Conservation (phyloP, 1,284 basidiomycete genomes). For the Ceratobasidium sp. region DNA sequence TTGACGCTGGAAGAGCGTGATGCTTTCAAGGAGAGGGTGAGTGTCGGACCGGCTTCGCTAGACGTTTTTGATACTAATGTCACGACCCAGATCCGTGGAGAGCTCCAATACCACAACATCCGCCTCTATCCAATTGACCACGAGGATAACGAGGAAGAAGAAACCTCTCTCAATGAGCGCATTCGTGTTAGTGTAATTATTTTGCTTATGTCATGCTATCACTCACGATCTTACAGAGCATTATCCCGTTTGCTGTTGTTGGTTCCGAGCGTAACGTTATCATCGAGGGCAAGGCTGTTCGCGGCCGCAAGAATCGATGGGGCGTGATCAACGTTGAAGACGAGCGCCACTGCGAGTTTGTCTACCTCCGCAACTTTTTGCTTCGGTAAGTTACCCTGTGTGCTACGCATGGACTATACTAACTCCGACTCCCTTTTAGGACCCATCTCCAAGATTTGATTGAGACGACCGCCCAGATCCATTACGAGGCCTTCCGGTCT, state of each 20-base stretch:
- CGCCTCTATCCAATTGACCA: slow-evolving; percentile 97
- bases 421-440: slow-evolving; percentile 56
- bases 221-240: slow-evolving; percentile 63
- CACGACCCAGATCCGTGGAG: slow-evolving; percentile 80
- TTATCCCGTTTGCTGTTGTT: slow-evolving; percentile 97
- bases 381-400: slow-evolving; percentile 68
- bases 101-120: slow-evolving; percentile 93
- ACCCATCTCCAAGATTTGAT: slow-evolving; percentile 98
- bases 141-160: slow-evolving; percentile 90
- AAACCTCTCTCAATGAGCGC: slow-evolving; percentile 91
- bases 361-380: slow-evolving; percentile 96
- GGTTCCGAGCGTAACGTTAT: slow-evolving; percentile 95
- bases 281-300: slow-evolving; percentile 94
- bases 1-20: slow-evolving; percentile 94
- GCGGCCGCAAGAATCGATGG: slow-evolving; percentile 97
- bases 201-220: slow-evolving; percentile 14
- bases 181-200: slow-evolving; percentile 74
- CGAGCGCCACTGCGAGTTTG: slow-evolving; percentile 97
- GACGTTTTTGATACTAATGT: background rate
- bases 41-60: slow-evolving; percentile 16
- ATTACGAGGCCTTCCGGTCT: slow-evolving; percentile 99
- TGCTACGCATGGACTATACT: slow-evolving; percentile 25
- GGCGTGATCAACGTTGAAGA: slow-evolving; percentile 99
- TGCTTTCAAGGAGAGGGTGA: slow-evolving; percentile 89
- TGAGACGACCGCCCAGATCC: slow-evolving; percentile 98